A percentile compares a stretch with the other conserved stretches of the same genome.
These are phyloP conservation scores for Beverwykella pulmonaria DNA, from an alignment of 495 filamentous ascomycete genomes.

Conservation along the genomic window DNA sequence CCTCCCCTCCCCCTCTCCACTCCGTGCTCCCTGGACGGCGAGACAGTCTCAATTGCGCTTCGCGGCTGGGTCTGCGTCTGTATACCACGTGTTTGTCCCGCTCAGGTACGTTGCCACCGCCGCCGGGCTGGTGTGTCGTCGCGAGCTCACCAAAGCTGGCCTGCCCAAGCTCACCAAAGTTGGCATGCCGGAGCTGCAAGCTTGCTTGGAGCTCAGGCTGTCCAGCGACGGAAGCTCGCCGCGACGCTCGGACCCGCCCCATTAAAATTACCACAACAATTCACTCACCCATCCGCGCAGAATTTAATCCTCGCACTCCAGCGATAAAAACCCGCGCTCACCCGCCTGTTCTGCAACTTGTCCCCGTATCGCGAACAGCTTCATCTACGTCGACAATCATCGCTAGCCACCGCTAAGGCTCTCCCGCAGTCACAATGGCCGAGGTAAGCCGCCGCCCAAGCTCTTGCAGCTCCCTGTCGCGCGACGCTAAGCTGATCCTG, in stretches of 20 bases:
- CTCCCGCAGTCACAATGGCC: conserved; percentile 26
- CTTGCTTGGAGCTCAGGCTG: neutral
- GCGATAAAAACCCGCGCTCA: neutral
- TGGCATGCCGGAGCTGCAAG: neutral
- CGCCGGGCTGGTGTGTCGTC: neutral
- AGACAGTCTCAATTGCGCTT: conserved; percentile 35
- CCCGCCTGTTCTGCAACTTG: neutral
- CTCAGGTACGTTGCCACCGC: conserved; percentile 13
- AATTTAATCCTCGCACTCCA: conserved; percentile 14
- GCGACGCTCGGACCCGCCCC: conserved; percentile 10
- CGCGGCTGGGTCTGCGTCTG: conserved; percentile 39
- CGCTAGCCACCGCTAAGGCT: conserved; percentile 5
- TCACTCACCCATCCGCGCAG: conserved; percentile 10
- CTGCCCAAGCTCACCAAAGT: too few relatives aligned
- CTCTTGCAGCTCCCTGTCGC: neutral
- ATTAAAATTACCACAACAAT: conserved; percentile 24
- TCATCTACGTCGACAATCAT: conserved; percentile 1
- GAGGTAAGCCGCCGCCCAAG: conserved; percentile 27
- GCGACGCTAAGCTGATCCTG: conserved; percentile 10
- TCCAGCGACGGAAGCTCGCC: neutral
- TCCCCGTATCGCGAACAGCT: conserved; percentile 4
- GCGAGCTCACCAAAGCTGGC: neutral
- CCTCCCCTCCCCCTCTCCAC: conserved; percentile 15
- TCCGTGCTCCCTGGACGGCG: conserved; percentile 32
- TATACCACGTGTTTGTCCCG: conserved; percentile 9